A percentile compares a stretch with the other conserved stretches of the same genome.
Evolutionary conservation across 129 eudicot species (phyloP).

Genomic region (Helianthus tuberosus): DNA sequence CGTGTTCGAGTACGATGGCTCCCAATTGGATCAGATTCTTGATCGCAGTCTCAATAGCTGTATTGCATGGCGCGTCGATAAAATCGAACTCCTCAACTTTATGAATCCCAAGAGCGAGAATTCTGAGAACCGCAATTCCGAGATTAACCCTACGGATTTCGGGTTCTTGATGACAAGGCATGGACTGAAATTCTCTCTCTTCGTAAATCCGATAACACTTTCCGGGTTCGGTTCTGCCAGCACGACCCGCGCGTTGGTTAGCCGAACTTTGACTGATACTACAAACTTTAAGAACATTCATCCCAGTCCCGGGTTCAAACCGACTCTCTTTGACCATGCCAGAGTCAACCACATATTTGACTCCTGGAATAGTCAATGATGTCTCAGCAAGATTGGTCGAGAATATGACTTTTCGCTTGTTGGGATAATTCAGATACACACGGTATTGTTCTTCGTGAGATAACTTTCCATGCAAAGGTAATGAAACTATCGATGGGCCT

Average conservation of each 20-base stretch:
- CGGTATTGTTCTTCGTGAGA: constrained; percentile 75
- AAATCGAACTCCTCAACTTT: constrained; percentile 67
- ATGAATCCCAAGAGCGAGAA: constrained; percentile 71
- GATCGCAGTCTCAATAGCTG: constrained; percentile 71
- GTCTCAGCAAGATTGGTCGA: constrained; percentile 96
- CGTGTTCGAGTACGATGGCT: constrained; percentile 51
- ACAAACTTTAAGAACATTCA: constrained; percentile 80
- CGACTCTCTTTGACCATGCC: constrained; percentile 84
- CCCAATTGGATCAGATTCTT: constrained; percentile 78
- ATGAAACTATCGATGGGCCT: constrained; percentile 48
- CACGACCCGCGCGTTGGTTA: constrained; percentile 92
- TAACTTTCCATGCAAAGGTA: constrained; percentile 87
- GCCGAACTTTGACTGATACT: constrained; percentile 86
- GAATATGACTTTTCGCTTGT: constrained; percentile 79
- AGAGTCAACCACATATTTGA: constrained; percentile 87
- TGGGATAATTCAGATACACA: constrained; percentile 58
- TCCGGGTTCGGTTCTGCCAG: constrained; percentile 96
- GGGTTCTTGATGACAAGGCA: constrained; percentile 84
- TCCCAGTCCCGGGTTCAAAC: constrained; percentile 82
- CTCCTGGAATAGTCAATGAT: constrained; percentile 91
- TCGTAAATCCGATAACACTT: constrained; percentile 77
- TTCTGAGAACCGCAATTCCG: constrained; percentile 81
- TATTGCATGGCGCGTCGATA: constrained; percentile 71
- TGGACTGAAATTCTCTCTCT: constrained; percentile 49
- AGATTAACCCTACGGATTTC: constrained; percentile 93